Base-by-base conservation (phyloP, 2,329 filamentous ascomycete genomes). In the Xylaria multiplex region DNA sequence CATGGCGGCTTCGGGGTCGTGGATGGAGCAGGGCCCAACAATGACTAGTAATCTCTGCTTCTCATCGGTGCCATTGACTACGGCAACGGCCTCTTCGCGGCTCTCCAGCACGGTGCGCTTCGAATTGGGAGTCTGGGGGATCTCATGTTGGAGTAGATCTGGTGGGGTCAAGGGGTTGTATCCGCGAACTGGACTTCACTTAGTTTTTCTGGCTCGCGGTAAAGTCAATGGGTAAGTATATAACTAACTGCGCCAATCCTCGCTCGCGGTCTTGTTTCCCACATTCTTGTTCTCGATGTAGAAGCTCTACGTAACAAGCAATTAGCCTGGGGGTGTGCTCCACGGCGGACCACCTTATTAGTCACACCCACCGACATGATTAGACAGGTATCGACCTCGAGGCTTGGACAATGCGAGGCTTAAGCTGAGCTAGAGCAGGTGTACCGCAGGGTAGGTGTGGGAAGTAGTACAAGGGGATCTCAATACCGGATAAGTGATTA, bases 11-110 rank as follows among this genome's bases (percentile, higher is more conserved):
- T 90, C 84, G 19, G 96, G 95, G 78, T 99, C 96, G 83, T 99
- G 96, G 79, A 99, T 97, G 27, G 93, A 97, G 85, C 96, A 99
- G 30, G 96, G 96, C 1, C 96, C 96, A 70, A 98, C 90, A 76
- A 98, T 90, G 70, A 99, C 85, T 48, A 88, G 82, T 62, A 89
- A 80, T 49, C 86, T 82, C 58, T 85, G 77, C 71, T 90, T 88
- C 69, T 85, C 81, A 62, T 91, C 87, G 40, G 82, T 86, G 69
- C 87, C 89, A 68, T 90, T 90, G 76, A 93, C 89, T 27, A 93
- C 81, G n/a, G 88, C 86, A 59, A 87, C 86, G 35, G 86, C 85
- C 77, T 93, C 88, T 59, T 88, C 85, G 48, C 89, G 87, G 67
- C 87, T 85, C 68, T 83, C 75, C 58, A 90, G 76, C 40, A 91